phyloP scores from a whole-genome alignment of 2,329 filamentous ascomycete species.

The Colletotrichum camelliae region DNA sequence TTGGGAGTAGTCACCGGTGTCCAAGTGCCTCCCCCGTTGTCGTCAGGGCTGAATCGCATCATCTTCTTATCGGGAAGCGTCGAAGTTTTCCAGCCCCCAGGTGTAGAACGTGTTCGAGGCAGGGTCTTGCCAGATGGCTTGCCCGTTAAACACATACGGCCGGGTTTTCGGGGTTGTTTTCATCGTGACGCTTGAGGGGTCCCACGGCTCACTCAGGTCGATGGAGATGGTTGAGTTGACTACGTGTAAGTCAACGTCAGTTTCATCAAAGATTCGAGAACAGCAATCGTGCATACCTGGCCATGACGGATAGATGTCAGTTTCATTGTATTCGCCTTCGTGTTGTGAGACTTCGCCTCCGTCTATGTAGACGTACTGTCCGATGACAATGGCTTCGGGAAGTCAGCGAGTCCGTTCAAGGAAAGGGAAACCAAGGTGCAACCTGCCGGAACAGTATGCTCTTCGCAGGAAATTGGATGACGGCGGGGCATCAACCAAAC shows the following conservation, averaged over 20 bases:
- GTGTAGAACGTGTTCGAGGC: rapidly evolving
- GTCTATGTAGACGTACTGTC: background rate
- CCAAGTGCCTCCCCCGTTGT: rapidly evolving
- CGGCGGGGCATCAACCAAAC: background rate
- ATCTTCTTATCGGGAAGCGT: rapidly evolving
- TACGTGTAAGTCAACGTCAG: rapidly evolving
- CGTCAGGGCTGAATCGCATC: rapidly evolving
- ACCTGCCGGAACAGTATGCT: background rate
- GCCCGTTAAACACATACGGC: rapidly evolving
- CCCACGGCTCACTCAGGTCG: rapidly evolving
- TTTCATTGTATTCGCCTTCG: background rate
- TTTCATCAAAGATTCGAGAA: background rate
- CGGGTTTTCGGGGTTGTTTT: rapidly evolving
- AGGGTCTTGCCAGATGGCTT: background rate
- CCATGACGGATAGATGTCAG: background rate
- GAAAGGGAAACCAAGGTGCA: rapidly evolving
- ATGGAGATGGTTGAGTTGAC: background rate
- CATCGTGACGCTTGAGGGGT: background rate
- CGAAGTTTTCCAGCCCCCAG: background rate
- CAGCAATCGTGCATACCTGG: rapidly evolving
- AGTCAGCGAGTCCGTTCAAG: background rate
- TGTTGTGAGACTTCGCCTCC: background rate
- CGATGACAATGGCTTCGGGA: background rate
- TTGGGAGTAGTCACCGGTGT: background rate
- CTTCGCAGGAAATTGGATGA: background rate